Percentiles rank a stretch among this genome's conserved stretches.
phyloP scores from a whole-genome alignment of 2,329 filamentous ascomycete species.

The Fusarium proliferatum region DNA sequence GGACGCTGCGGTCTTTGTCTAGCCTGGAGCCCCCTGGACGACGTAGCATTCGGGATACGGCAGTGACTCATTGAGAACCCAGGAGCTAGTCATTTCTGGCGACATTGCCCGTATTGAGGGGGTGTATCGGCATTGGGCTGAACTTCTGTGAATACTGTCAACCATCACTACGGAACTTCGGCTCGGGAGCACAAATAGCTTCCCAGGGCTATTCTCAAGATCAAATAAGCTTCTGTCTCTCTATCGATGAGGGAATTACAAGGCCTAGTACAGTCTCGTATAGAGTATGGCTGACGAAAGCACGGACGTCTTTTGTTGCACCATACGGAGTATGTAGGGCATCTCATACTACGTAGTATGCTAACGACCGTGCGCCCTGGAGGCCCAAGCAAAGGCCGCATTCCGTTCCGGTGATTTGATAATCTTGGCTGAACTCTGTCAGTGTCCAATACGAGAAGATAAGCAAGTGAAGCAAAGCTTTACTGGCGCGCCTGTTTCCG shows the following conservation, averaged over 20 bases:
- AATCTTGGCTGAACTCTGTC: neutral
- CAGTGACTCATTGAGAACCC: neutral
- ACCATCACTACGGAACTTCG: neutral
- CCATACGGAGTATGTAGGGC: too few relatives aligned
- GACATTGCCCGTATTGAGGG: neutral
- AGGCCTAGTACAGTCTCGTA: too few relatives aligned
- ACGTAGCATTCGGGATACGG: neutral
- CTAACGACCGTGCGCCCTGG: neutral
- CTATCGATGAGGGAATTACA: too few relatives aligned
- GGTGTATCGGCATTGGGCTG: neutral
- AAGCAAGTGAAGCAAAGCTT: neutral
- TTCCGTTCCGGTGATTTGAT: neutral
- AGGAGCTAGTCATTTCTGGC: neutral
- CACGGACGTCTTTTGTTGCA: neutral
- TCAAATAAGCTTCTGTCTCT: rapidly evolving
- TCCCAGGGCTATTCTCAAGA: neutral
- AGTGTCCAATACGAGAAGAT: neutral
- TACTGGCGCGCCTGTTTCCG: neutral
- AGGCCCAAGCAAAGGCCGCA: neutral
- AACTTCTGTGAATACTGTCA: neutral
- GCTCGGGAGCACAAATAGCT: neutral
- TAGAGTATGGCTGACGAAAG: neutral
- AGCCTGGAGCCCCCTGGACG: rapidly evolving
- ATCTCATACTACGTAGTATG: neutral
- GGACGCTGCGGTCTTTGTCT: neutral